A percentile compares a stretch with the other conserved stretches of the same genome.
phyloP scores from a whole-genome alignment of 2,329 filamentous ascomycete genomes.

The Xylariaceae sp. region DNA sequence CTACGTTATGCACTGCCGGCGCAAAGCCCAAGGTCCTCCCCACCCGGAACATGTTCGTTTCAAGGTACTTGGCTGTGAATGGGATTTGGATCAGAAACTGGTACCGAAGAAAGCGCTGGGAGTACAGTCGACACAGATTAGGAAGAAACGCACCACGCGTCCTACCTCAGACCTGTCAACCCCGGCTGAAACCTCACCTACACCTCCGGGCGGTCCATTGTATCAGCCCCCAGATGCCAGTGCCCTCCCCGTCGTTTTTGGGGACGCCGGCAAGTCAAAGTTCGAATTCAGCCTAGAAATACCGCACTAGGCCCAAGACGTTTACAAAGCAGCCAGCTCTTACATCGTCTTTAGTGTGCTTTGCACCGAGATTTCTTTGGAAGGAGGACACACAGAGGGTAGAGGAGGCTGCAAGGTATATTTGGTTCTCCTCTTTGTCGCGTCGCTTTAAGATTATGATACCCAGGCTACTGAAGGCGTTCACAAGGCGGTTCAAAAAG shows the following conservation, averaged over 20 bases:
- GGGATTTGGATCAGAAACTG: constrained; percentile 28
- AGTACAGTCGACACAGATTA: constrained; percentile 2
- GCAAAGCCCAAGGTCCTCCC: constrained; percentile 32
- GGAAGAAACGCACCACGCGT: constrained; percentile 16
- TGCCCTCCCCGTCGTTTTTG: constrained; percentile 27
- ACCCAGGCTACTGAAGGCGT: constrained; percentile 21
- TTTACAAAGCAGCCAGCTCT: not conserved
- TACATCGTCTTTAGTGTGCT: not conserved
- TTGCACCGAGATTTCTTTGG: not conserved
- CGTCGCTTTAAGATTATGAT: constrained; percentile 19
- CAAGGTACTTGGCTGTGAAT: constrained; percentile 41
- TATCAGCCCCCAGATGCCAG: constrained; percentile 1
- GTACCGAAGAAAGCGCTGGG: constrained; percentile 15
- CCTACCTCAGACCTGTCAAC: constrained; percentile 2
- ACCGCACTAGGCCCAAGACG: constrained; percentile 1
- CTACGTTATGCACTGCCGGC: constrained; percentile 38
- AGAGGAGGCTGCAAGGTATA: not conserved
- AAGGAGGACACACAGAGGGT: not conserved
- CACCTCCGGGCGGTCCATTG: not conserved
- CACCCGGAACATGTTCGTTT: constrained; percentile 39
- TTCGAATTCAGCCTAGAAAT: constrained; percentile 26
- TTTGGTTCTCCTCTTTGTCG: constrained; percentile 8
- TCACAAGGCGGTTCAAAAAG: not conserved
- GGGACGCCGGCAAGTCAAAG: constrained; percentile 24
- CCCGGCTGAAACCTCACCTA: constrained; percentile 2